Evolutionary conservation across 768 basidiomycete species (phyloP), one percentile per base, ranked within the genome.

Genomic region (Termitomyces sp.): DNA sequence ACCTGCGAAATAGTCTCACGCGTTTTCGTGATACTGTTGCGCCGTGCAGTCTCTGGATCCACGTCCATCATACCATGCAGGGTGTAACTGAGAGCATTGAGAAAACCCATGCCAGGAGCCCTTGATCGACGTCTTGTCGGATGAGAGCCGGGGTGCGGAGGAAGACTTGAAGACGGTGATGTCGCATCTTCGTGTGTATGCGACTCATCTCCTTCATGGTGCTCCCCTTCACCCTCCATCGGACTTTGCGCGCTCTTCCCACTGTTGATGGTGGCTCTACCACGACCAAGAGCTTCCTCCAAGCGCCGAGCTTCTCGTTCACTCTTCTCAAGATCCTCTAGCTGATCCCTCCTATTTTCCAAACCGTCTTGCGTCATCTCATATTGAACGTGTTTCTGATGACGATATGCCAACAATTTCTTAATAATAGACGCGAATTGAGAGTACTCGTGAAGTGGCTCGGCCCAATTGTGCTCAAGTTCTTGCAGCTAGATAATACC

Each of bases 41-140:
- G 79, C 58, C 97, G 78, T 5, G 96, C 95, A 17, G 90, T 91
- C 74, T 98, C 97, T 3, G 97, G 97, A 72, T 99, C 97, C 17
- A 91, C 91, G 63, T 99, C 97, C 88, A 99, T 98, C 86, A 98
- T 95, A 5, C 96, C 95, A 63, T 95, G 94, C 54, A 99, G 70
- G 23, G 94, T 95, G 72, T 97, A 95, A 66, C 89, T 94, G 42
- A 99, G 75, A 16, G 97, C 97, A 63, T 86, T 93, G 35, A 99
- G 65, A 23, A 99, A 73, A 19, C 92, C 94, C 80, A 91, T 91
- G 7, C 89, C 90, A 53, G 89, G 88, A 12, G 85, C 74, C 55
- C 81, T 79, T 52, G 79, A 72, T 67, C 79, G 78, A 57, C 79
- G 70, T 55, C 76, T 72, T 34, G 79, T 73, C 52, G 88, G 87